phyloP scores from a whole-genome alignment of 371 early-diverging fungal species.

The Fennellomyces sp. region DNA sequence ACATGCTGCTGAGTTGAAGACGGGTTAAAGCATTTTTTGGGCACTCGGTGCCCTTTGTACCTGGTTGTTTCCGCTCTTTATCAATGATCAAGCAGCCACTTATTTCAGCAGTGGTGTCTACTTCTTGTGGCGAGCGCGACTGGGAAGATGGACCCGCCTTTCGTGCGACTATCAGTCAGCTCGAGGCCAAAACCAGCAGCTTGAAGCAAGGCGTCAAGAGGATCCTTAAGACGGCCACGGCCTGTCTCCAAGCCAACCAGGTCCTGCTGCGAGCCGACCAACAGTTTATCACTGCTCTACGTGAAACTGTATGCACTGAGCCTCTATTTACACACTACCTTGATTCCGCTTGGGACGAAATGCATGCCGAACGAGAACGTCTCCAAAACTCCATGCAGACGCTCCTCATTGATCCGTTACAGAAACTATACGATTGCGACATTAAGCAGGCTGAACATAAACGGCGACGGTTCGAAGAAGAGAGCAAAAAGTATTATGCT shows the following conservation, averaged over 20 bases:
- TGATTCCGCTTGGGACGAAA: slow-evolving; percentile 28
- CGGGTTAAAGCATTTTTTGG: too few relatives aligned
- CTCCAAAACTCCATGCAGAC: slow-evolving; percentile 44
- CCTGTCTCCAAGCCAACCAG: slow-evolving; percentile 42
- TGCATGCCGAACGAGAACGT: slow-evolving; percentile 33
- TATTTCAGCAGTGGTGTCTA: neutral
- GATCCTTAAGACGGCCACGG: slow-evolving; percentile 51
- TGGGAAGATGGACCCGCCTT: slow-evolving; percentile 60
- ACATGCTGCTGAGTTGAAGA: too few relatives aligned
- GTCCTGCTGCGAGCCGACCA: slow-evolving; percentile 38
- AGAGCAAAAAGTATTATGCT: slow-evolving; percentile 65
- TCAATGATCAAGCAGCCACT: too few relatives aligned
- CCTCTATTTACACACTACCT: slow-evolving; percentile 41
- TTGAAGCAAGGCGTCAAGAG: slow-evolving; percentile 55
- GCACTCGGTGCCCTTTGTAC: too few relatives aligned
- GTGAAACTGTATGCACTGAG: slow-evolving; percentile 44
- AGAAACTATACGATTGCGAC: slow-evolving; percentile 57
- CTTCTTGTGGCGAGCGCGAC: slow-evolving; percentile 2
- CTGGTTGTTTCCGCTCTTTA: too few relatives aligned
- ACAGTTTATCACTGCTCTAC: slow-evolving; percentile 42
- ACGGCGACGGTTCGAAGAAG: slow-evolving; percentile 65
- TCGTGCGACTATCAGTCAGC: slow-evolving; percentile 51
- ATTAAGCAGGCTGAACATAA: slow-evolving; percentile 62
- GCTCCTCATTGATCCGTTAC: slow-evolving; percentile 56
- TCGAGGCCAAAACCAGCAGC: slow-evolving; percentile 53